Conservation (phyloP, 371 early-diverging fungal species). For the Mortierella polycephala region DNA sequence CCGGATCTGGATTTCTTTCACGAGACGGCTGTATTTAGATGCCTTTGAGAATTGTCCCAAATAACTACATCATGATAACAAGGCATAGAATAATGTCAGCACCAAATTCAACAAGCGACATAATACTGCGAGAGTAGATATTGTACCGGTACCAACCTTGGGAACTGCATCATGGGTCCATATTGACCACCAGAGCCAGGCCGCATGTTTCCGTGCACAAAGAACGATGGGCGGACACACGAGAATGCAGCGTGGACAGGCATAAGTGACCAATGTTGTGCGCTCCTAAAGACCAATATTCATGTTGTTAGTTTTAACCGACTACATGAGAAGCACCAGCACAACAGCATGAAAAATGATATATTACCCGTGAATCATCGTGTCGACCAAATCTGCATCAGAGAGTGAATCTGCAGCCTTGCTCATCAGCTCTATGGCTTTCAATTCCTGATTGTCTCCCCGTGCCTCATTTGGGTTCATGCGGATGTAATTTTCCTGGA, state of each 20-base stretch:
- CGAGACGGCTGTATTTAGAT: slow-evolving; percentile 73
- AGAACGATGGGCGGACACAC: slow-evolving; percentile 88
- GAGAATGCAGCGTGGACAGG: slow-evolving; percentile 93
- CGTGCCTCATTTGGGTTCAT: slow-evolving; percentile 46
- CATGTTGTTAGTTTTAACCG: background rate
- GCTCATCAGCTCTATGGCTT: slow-evolving; percentile 70
- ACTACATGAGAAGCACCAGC: background rate
- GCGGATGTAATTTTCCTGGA: slow-evolving; percentile 79
- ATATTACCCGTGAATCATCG: slow-evolving; percentile 79
- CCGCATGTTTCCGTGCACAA: slow-evolving; percentile 69
- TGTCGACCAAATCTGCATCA: slow-evolving; percentile 87
- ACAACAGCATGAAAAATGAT: background rate
- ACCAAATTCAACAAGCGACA: too few species aligned
- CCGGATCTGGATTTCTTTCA: slow-evolving; percentile 87
- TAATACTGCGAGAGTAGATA: background rate
- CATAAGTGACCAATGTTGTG: slow-evolving; percentile 90
- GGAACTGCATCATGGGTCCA: slow-evolving; percentile 43
- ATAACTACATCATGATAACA: slow-evolving; percentile 65
- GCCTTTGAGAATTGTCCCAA: slow-evolving; percentile 95
- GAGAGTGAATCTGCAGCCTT: slow-evolving; percentile 94
- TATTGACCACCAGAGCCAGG: slow-evolving; percentile 51
- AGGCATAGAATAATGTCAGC: background rate
- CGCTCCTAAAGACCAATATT: slow-evolving; percentile 22
- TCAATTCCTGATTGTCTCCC: slow-evolving; percentile 10
- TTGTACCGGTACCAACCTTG: slow-evolving; percentile 16